phyloP scores from a whole-genome alignment of 2,329 filamentous ascomycete species.

The Thermoascus crustaceus region DNA sequence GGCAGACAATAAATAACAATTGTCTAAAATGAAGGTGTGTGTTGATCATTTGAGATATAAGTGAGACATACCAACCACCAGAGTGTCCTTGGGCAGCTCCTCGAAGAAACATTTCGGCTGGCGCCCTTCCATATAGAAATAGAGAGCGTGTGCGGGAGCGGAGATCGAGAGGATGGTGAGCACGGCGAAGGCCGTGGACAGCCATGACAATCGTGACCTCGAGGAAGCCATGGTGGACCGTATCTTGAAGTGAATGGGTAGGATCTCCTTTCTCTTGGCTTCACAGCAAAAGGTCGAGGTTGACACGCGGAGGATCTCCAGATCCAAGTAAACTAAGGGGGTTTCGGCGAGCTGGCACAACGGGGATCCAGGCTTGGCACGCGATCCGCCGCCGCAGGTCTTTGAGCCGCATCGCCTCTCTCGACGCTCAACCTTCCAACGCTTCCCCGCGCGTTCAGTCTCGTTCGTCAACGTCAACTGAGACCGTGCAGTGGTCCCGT shows the following conservation, averaged over 20 bases:
- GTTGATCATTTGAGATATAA: background rate
- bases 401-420: background rate
- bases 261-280: background rate
- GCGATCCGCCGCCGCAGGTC: background rate
- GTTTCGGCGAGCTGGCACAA: conserved; percentile 12
- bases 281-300: conserved; percentile 1
- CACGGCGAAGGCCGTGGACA: conserved; percentile 46
- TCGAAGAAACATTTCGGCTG: conserved; percentile 95
- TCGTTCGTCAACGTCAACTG: background rate
- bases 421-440: background rate
- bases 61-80: conserved; percentile 66
- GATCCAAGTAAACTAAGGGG: conserved; percentile 6
- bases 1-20: background rate
- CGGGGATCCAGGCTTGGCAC: conserved; percentile 2
- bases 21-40: background rate
- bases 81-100: conserved; percentile 92
- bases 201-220: conserved; percentile 30
- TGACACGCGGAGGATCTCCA: conserved; percentile 4
- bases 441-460: background rate
- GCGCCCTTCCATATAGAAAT: conserved; percentile 89
- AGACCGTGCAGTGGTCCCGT: background rate
- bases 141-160: conserved; percentile 67
- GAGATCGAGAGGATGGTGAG: conserved; percentile 56
- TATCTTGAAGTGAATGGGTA: background rate
- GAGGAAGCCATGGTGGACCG: conserved; percentile 31